A percentile compares a stretch with the other conserved stretches of the same genome.
Evolutionary conservation across 805 yeast species (phyloP).

Genomic region (Cyberlindnera meyerae): DNA sequence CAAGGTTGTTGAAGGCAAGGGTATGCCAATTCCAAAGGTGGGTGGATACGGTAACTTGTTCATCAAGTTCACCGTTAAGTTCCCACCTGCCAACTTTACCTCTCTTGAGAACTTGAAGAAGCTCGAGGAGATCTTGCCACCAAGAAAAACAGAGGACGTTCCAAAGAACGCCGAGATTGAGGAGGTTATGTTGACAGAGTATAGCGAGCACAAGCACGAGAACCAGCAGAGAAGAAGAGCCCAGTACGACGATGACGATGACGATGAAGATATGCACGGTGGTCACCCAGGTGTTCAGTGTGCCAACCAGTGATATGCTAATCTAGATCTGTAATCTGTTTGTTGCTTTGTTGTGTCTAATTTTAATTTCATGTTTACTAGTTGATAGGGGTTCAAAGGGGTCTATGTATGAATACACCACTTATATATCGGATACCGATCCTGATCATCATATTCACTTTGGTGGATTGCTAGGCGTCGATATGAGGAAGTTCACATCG

Average conservation of each 20-base stretch:
- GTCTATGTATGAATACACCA: no score
- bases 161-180: conserved; percentile 77
- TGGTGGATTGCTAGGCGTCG: conserved; percentile 22
- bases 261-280: conserved; percentile 49
- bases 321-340: neutral
- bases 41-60: conserved; percentile 88
- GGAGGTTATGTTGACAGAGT: conserved; percentile 68
- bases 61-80: conserved; percentile 79
- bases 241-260: conserved; percentile 52
- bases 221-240: conserved; percentile 33
- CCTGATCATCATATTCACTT: no score
- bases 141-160: conserved; percentile 49
- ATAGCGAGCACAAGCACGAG: conserved; percentile 58
- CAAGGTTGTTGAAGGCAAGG: conserved; percentile 85
- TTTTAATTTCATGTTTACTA: no score
- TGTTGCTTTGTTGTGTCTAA: neutral
- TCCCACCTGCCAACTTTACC: conserved; percentile 76
- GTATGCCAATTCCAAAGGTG: conserved; percentile 93
- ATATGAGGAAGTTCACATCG: conserved; percentile 23
- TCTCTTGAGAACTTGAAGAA: conserved; percentile 66
- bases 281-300: conserved; percentile 80
- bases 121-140: conserved; percentile 75
- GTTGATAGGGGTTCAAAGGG: no score
- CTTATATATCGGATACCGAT: no score
- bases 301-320: conserved; percentile 74